Base-by-base conservation (phyloP, 2,329 filamentous ascomycete species). In the Rhexocercosporidium sp. region DNA sequence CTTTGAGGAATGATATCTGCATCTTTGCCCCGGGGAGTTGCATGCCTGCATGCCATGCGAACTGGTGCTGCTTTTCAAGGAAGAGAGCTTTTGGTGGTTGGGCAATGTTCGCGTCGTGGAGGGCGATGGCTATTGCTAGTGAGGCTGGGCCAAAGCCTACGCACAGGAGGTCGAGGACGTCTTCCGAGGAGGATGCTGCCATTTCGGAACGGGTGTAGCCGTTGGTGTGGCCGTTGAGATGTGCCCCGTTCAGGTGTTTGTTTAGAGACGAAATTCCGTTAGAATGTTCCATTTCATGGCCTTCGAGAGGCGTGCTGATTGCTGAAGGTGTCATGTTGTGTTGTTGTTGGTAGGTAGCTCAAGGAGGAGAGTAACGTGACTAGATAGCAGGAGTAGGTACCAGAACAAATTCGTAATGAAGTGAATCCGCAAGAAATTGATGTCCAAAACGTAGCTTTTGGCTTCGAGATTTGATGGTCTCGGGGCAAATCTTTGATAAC, bases 1-100 rank as follows among this genome's bases (percentile, higher is more conserved):
- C 95, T 82, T 98, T 98, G 82, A 98, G 87, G 82, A 97, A 98
- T 12, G 93, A 96, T 74, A 98, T 98, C 78, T 98, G 95, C 95
- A 98, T 98, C 81, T 92, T 94, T 62, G 94, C 92, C 4, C 94
- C 94, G 0, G 94, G 93, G 3, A 98, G 86, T 67, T 97, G 88
- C 95, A 98, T 98, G 67, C 95, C 95, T 0, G 93, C 90, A 79
- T 98, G 95, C 95, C 95, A 98, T 66, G 92, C 88, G 77, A 98
- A 98, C 54, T 85, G 82, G 39, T 83, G 76, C 80, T 98, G 95
- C 79, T 92, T 92, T 82, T 98, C 95, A 29, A 98, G 81, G 80
- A 97, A 98, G 54, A 92, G 86, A 3, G 97, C 89, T 77, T 92
- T 93, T 59, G 93, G 92, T 75, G 64, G 53, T 49, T 79, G 74